Percentiles rank a stretch among this genome's conserved stretches.
These are phyloP conservation scores for Holtermanniella nyarrowii DNA, from an alignment of 768 basidiomycete species.

Conservation along the genomic window DNA sequence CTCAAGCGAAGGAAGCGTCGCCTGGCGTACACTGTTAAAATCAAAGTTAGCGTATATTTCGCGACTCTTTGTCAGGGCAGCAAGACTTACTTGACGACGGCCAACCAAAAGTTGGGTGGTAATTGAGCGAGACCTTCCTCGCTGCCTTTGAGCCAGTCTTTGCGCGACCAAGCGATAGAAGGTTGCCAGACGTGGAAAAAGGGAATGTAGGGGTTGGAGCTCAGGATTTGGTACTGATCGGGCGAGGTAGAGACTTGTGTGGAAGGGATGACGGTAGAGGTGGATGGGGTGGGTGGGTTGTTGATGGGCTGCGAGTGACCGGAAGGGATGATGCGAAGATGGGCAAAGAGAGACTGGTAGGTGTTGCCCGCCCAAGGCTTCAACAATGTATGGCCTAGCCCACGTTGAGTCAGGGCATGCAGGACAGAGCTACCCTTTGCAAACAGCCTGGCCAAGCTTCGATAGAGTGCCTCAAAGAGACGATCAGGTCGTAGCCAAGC, in stretches of 20 bases:
- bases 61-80: not conserved
- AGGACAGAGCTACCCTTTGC: too few relatives aligned
- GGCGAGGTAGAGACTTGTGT: not conserved
- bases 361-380: constrained; percentile 9
- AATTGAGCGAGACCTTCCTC: constrained; percentile 62
- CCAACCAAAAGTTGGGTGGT: constrained; percentile 73
- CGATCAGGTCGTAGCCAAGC: too few relatives aligned
- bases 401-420: not conserved
- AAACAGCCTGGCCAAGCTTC: too few relatives aligned
- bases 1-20: constrained; percentile 66
- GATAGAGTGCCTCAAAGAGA: too few relatives aligned
- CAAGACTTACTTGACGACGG: constrained; percentile 65
- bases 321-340: constrained; percentile 61
- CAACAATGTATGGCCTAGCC: constrained; percentile 3
- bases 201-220: constrained; percentile 54
- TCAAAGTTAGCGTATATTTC: not conserved
- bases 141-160: constrained; percentile 40
- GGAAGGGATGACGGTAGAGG: constrained; percentile 5
- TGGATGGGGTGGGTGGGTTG: constrained; percentile 20
- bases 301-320: constrained; percentile 52
- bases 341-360: constrained; percentile 57
- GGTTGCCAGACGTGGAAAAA: constrained; percentile 93
- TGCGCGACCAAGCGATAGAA: constrained; percentile 52
- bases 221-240: constrained; percentile 14
- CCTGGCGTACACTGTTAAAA: constrained; percentile 59